Evolutionary conservation across 345 rosid species (phyloP).

Genomic region (Eucalyptus pauciflora): DNA sequence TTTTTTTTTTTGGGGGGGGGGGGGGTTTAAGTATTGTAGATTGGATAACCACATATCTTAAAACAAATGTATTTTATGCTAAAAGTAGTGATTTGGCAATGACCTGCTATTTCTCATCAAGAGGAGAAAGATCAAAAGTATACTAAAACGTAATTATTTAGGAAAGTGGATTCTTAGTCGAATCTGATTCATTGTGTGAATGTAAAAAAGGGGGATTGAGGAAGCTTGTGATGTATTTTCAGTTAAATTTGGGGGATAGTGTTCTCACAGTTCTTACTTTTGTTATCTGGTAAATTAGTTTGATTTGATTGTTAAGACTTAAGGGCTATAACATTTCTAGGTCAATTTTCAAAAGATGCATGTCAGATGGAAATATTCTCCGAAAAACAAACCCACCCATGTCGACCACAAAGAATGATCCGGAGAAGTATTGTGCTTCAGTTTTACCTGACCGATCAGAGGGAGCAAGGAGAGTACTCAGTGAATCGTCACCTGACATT

Average conservation of each 20-base stretch:
- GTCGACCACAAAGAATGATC: conserved; percentile 29
- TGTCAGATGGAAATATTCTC: conserved; percentile 89
- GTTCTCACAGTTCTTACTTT: background rate
- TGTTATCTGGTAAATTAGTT: background rate
- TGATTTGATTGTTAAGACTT: background rate
- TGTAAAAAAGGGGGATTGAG: background rate
- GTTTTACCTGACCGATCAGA: conserved; percentile 30
- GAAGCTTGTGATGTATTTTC: background rate
- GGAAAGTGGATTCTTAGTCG: background rate
- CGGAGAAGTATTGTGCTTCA: conserved; percentile 28
- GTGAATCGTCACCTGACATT: conserved; percentile 88
- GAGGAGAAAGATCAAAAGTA: background rate
- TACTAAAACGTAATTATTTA: background rate
- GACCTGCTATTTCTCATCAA: background rate
- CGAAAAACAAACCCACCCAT: conserved; percentile 29
- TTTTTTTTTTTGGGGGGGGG: too few species aligned
- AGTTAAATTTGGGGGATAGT: background rate
- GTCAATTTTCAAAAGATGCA: conserved; percentile 68
- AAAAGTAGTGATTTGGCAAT: background rate
- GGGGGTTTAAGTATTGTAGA: background rate
- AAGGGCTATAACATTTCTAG: conserved; percentile 20
- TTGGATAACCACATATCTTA: background rate
- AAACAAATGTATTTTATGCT: background rate
- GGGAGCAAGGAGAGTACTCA: conserved; percentile 32
- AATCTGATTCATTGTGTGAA: background rate